phyloP scores from a whole-genome alignment of 2,329 filamentous ascomycete genomes.

The Metarhizium sp. region DNA sequence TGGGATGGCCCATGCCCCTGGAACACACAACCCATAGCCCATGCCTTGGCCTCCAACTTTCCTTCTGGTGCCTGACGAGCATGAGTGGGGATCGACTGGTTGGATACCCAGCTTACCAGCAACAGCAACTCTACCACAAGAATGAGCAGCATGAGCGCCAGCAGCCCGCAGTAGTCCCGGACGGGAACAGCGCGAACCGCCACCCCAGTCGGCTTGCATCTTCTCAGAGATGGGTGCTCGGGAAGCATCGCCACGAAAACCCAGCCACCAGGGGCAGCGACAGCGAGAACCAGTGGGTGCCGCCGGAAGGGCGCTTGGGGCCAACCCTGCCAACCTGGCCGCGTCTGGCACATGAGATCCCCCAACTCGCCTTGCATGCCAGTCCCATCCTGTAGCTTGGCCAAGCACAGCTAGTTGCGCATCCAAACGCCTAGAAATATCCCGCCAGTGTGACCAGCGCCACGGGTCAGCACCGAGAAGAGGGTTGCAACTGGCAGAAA shows the following conservation, averaged over 20 bases:
- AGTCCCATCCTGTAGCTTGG: not conserved
- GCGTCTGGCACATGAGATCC: not conserved
- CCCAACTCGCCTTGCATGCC: not conserved
- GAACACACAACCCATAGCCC: not conserved
- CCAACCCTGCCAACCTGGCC: not conserved
- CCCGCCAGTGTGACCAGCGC: not conserved
- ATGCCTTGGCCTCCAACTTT: not conserved
- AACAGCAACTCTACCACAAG: not conserved
- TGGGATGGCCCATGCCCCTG: not conserved
- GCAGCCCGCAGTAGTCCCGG: not conserved
- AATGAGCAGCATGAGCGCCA: not conserved
- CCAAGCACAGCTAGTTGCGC: not conserved
- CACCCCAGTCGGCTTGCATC: not conserved
- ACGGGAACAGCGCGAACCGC: not conserved
- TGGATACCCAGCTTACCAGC: not conserved
- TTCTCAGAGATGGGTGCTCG: not conserved
- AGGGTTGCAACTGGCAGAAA: not conserved
- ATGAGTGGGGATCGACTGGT: not conserved
- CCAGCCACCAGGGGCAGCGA: slow-evolving; percentile 1
- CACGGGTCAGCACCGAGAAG: not conserved
- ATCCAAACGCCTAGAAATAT: not conserved
- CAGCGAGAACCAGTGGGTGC: not conserved
- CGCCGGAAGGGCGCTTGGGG: not conserved
- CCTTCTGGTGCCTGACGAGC: slow-evolving; percentile 4
- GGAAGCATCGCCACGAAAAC: slow-evolving; percentile 3